Conservation (phyloP, 2,329 filamentous ascomycete species). For the Fusarium albosuccineum region DNA sequence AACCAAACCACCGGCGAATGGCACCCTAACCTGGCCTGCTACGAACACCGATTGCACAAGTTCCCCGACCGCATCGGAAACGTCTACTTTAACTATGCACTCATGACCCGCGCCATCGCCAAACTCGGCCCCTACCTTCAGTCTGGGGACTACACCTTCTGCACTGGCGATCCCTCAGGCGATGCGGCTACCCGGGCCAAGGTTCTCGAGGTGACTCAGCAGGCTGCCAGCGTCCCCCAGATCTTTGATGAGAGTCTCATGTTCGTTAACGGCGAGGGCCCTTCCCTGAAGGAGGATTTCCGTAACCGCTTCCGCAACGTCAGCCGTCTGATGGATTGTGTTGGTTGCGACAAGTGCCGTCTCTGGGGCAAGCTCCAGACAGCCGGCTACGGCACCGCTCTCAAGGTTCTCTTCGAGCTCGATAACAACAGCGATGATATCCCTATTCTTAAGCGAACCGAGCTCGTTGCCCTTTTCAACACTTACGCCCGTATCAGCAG, state of each 20-base stretch:
- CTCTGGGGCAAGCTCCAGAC: conserved; percentile 98
- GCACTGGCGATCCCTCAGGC: conserved; percentile 84
- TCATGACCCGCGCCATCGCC: conserved; percentile 90
- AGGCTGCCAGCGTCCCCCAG: conserved; percentile 76
- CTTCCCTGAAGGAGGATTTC: conserved; percentile 95
- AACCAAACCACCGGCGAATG: conserved; percentile 96
- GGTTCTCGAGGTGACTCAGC: conserved; percentile 80
- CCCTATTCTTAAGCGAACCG: conserved; percentile 84
- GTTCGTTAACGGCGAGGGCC: conserved; percentile 84
- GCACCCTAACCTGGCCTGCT: conserved; percentile 92
- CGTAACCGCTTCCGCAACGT: conserved; percentile 97
- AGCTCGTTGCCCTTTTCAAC: conserved; percentile 94
- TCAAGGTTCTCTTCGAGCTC: conserved; percentile 97
- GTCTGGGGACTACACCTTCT: conserved; percentile 82
- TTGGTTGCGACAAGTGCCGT: conserved; percentile 97
- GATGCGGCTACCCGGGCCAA: conserved; percentile 85
- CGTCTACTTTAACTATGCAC: conserved; percentile 98
- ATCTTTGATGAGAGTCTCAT: conserved; percentile 97
- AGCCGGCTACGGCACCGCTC: conserved; percentile 90
- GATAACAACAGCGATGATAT: conserved; percentile 75
- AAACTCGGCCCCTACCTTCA: conserved; percentile 88
- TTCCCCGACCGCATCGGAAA: conserved; percentile 95
- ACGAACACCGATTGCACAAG: conserved; percentile 84
- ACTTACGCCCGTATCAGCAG: conserved; percentile 89
- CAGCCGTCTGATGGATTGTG: conserved; percentile 97